A percentile compares a stretch with the other conserved stretches of the same genome.
These are phyloP conservation scores for Orbilia ellipsospora DNA, from an alignment of 2,329 filamentous ascomycete species.

Conservation along the genomic window DNA sequence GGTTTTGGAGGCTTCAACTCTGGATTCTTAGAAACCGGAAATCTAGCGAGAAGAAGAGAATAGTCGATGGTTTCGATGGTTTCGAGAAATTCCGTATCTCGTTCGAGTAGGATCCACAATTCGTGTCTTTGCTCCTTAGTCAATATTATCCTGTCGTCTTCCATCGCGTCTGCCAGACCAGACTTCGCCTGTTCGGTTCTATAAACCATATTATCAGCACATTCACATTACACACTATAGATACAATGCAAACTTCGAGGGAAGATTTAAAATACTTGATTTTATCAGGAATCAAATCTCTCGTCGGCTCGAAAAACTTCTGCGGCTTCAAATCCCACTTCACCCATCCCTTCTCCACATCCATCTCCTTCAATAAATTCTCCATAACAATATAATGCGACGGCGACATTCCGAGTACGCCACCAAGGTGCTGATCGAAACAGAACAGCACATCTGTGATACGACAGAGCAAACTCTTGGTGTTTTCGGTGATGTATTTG, in stretches of 20 bases:
- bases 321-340: constrained; percentile 59
- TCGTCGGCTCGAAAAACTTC: constrained; percentile 58
- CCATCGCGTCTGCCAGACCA: constrained; percentile 58
- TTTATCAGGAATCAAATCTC: constrained; percentile 57
- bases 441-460: constrained; percentile 58
- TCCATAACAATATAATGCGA: constrained; percentile 59
- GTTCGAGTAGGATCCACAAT: constrained; percentile 56
- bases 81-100: constrained; percentile 58
- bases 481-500: constrained; percentile 52
- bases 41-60: constrained; percentile 58
- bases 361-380: constrained; percentile 57
- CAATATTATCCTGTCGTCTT: constrained; percentile 57
- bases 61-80: constrained; percentile 59
- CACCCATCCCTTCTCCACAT: constrained; percentile 56
- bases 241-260: not conserved
- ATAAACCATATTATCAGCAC: not conserved
- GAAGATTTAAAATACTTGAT: constrained; percentile 25
- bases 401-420: constrained; percentile 56
- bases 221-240: not conserved
- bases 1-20: constrained; percentile 47
- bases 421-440: constrained; percentile 57
- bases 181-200: constrained; percentile 57
- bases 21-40: constrained; percentile 56
- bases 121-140: constrained; percentile 54
- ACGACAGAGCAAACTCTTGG: constrained; percentile 54